phyloP scores from a whole-genome alignment of 768 basidiomycete genomes.

The Coprinopsis sp. region DNA sequence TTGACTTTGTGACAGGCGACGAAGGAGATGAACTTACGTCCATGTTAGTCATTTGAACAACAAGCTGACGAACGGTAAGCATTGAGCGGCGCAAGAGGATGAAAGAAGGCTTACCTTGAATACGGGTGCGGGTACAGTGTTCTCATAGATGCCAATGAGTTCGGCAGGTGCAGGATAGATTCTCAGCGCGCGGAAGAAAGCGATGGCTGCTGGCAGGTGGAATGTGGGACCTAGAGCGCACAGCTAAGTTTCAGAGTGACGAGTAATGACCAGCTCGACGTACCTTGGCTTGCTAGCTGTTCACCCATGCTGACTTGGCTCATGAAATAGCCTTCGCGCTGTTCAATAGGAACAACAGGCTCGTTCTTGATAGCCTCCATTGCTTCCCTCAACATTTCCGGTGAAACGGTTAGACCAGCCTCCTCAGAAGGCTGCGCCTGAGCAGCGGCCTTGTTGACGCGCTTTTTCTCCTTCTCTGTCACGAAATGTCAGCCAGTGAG shows the following conservation, averaged over 20 bases:
- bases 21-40: conserved; percentile 77
- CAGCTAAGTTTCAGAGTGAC: neutral
- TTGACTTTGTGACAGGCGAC: conserved; percentile 24
- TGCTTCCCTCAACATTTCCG: conserved; percentile 57
- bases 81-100: neutral
- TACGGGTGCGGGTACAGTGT: conserved; percentile 75
- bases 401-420: conserved; percentile 33
- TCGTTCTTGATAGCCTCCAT: conserved; percentile 68
- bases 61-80: conserved; percentile 21
- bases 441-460: conserved; percentile 63
- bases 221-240: conserved; percentile 61
- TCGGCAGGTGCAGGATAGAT: conserved; percentile 95
- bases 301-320: conserved; percentile 85
- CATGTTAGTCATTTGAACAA: conserved; percentile 82
- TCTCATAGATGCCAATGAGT: conserved; percentile 91
- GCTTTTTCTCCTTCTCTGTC: conserved; percentile 90
- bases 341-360: conserved; percentile 63
- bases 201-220: conserved; percentile 75
- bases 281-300: conserved; percentile 72
- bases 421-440: conserved; percentile 36
- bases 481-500: conserved; percentile 9
- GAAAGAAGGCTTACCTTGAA: conserved; percentile 56
- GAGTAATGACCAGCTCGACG: conserved; percentile 15
- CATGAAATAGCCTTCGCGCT: conserved; percentile 90
- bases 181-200: conserved; percentile 89